These are phyloP conservation scores for Cercospora janseana DNA, from an alignment of 2,329 filamentous ascomycete species.

Conservation along the genomic window DNA sequence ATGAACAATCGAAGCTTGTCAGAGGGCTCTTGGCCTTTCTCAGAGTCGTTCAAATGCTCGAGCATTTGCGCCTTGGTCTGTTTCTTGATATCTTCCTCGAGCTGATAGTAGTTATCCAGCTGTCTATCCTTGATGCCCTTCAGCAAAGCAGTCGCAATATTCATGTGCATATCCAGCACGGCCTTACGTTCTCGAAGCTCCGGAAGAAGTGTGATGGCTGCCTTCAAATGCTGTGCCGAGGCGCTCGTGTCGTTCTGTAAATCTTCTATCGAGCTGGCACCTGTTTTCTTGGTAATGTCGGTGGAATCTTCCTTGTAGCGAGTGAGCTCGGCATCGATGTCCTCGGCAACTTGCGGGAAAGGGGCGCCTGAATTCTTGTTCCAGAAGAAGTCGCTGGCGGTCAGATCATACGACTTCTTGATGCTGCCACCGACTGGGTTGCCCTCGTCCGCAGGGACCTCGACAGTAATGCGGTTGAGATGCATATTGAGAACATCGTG, in stretches of 20 bases:
- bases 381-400: conserved; percentile 94
- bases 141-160: conserved; percentile 77
- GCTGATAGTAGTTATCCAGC: conserved; percentile 91
- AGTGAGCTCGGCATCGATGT: conserved; percentile 89
- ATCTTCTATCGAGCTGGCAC: conserved; percentile 87
- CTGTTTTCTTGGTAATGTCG: conserved; percentile 92
- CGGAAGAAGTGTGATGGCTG: conserved; percentile 87
- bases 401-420: conserved; percentile 89
- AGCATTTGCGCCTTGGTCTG: conserved; percentile 86
- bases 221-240: conserved; percentile 91
- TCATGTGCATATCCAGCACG: conserved; percentile 98
- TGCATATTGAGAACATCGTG: conserved; percentile 75
- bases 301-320: conserved; percentile 94
- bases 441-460: conserved; percentile 74
- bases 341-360: conserved; percentile 93
- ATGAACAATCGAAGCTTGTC: conserved; percentile 94
- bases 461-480: conserved; percentile 91
- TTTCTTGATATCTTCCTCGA: conserved; percentile 90
- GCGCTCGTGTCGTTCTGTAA: conserved; percentile 84
- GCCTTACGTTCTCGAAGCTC: conserved; percentile 90
- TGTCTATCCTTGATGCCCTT: conserved; percentile 92
- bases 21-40: conserved; percentile 77
- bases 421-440: conserved; percentile 71
- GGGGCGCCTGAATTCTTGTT: conserved; percentile 83
- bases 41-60: conserved; percentile 75